These are phyloP conservation scores for Pluteus cervinus DNA, from an alignment of 768 basidiomycete species.

Conservation along the genomic window DNA sequence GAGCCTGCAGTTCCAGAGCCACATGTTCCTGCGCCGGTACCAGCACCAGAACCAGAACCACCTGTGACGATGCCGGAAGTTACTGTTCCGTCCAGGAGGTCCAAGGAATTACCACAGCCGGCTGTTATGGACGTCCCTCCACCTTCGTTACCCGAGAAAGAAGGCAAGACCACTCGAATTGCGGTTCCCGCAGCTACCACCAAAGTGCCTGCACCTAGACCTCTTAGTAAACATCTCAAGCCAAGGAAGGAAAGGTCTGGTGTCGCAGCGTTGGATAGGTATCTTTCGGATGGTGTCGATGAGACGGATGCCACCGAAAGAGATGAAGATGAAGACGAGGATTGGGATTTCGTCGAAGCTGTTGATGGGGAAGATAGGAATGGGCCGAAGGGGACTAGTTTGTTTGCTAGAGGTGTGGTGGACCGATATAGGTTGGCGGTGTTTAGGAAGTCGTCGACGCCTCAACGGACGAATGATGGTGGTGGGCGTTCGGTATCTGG, in stretches of 20 bases:
- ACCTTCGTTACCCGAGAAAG: slow-evolving; percentile 17
- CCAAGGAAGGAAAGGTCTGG: slow-evolving; percentile 76
- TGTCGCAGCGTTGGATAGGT: slow-evolving; percentile 72
- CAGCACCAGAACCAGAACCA: no score
- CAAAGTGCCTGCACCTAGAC: slow-evolving; percentile 16
- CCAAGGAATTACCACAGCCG: slow-evolving; percentile 1
- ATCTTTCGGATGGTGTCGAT: slow-evolving; percentile 52
- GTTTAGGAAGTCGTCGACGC: slow-evolving; percentile 77
- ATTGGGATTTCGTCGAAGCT: slow-evolving; percentile 88
- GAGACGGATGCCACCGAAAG: slow-evolving; percentile 40
- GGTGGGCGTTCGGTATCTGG: slow-evolving; percentile 49
- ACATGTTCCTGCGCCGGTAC: no score
- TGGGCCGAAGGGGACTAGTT: slow-evolving; percentile 69
- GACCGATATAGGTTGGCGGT: slow-evolving; percentile 83
- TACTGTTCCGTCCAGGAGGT: slow-evolving; percentile 1
- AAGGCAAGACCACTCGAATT: slow-evolving; percentile 13
- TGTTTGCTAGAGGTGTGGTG: slow-evolving; percentile 89
- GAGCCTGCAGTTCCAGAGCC: no score
- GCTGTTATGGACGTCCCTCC: slow-evolving; percentile 3
- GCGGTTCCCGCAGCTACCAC: slow-evolving; percentile 11
- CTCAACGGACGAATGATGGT: slow-evolving; percentile 42
- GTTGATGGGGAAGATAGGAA: slow-evolving; percentile 81
- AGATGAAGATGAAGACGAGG: slow-evolving; percentile 70
- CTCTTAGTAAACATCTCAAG: slow-evolving; percentile 22
- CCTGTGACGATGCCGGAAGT: slow-evolving; percentile 17